phyloP scores from a whole-genome alignment of 163 green algal species.

The Coccomyxa subellipsoidea region DNA sequence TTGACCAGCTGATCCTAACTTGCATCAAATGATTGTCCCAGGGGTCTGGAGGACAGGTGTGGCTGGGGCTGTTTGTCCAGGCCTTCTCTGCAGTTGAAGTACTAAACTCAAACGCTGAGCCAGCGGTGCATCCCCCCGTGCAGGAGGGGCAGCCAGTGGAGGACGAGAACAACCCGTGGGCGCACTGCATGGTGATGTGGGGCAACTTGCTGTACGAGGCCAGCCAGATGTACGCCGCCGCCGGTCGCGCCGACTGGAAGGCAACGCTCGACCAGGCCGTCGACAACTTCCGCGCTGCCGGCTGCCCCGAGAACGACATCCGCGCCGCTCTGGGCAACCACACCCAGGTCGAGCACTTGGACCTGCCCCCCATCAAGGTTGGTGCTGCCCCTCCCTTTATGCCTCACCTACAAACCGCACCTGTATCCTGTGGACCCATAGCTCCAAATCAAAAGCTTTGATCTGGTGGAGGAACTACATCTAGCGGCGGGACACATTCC shows the following conservation, averaged over 20 bases:
- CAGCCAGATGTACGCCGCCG: slow-evolving; percentile 55
- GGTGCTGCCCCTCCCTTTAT: neutral
- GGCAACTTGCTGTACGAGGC: slow-evolving; percentile 88
- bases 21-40: too few species aligned
- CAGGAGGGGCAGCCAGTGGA: slow-evolving; percentile 9
- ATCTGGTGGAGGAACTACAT: neutral
- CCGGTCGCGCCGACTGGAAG: slow-evolving; percentile 8
- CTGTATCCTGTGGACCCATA: neutral
- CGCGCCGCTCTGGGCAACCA: slow-evolving; percentile 71
- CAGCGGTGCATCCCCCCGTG: too few species aligned
- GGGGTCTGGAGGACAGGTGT: too few species aligned
- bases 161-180: slow-evolving; percentile 30
- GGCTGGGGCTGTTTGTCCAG: too few species aligned
- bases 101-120: too few species aligned
- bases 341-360: slow-evolving; percentile 56
- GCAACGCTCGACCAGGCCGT: slow-evolving; percentile 59
- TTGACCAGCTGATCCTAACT: too few species aligned
- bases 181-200: slow-evolving; percentile 58
- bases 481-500: too few species aligned
- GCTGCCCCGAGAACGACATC: slow-evolving; percentile 69
- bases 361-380: slow-evolving; percentile 38
- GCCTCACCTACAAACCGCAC: slow-evolving; percentile 6
- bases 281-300: slow-evolving; percentile 62
- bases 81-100: too few species aligned
- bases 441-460: neutral